Conservation (phyloP, 2,329 filamentous ascomycete genomes). For the Coleophoma cylindrospora region DNA sequence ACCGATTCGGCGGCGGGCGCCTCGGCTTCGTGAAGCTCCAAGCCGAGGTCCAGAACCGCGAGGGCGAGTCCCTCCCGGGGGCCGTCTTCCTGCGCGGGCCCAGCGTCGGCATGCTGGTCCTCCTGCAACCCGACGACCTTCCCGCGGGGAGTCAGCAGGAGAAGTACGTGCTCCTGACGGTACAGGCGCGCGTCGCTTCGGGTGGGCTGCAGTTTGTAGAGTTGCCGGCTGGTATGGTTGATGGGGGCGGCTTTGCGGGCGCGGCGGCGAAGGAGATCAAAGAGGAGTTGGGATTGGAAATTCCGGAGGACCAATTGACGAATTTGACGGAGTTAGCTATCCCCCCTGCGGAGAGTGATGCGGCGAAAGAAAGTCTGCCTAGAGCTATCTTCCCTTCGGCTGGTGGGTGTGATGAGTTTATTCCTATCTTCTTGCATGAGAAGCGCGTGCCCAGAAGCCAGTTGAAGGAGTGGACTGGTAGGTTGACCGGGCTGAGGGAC, state of each 20-base stretch:
- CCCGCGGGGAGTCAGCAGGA: constrained; percentile 32
- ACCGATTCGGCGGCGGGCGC: constrained; percentile 38
- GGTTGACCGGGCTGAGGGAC: constrained; percentile 50
- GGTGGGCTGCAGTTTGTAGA: constrained; percentile 51
- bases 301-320: constrained; percentile 39
- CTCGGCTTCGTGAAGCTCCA: constrained; percentile 55
- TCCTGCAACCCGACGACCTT: constrained; percentile 40
- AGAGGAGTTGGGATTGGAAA: constrained; percentile 53
- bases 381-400: constrained; percentile 51
- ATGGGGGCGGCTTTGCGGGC: constrained; percentile 50
- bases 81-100: constrained; percentile 52
- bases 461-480: constrained; percentile 50
- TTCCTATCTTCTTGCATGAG: constrained; percentile 54
- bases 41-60: constrained; percentile 40
- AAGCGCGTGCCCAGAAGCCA: constrained; percentile 42
- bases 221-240: constrained; percentile 55
- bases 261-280: constrained; percentile 54
- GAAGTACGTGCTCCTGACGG: constrained; percentile 52
- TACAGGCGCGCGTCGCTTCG: constrained; percentile 52
- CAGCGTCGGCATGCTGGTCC: constrained; percentile 52
- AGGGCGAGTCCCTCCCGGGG: constrained; percentile 46
- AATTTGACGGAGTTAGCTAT: constrained; percentile 45
- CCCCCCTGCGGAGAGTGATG: constrained; percentile 13
- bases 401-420: constrained; percentile 56
- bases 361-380: constrained; percentile 30